Conservation (phyloP, 139 green algal species). For the Picochlorum sp. region DNA sequence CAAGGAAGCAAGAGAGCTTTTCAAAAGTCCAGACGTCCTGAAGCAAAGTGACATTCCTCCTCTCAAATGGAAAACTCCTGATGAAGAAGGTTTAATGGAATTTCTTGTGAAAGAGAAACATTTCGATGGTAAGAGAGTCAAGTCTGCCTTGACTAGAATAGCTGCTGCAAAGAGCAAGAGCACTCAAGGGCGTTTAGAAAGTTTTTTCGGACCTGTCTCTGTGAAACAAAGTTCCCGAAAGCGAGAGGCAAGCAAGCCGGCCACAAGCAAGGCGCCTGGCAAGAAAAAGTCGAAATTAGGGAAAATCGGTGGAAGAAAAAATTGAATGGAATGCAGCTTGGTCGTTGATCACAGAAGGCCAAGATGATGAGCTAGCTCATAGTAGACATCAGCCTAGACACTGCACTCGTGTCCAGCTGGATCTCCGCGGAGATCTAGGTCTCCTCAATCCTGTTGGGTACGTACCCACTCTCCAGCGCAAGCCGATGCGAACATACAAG, state of each 20-base stretch:
- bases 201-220: slow-evolving; percentile 52
- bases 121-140: slow-evolving; percentile 87
- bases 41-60: slow-evolving; percentile 37
- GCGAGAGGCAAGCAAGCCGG: slow-evolving; percentile 27
- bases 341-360: too few species aligned
- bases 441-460: too few species aligned
- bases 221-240: slow-evolving; percentile 31
- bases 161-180: slow-evolving; percentile 50
- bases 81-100: slow-evolving; percentile 81
- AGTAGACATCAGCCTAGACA: too few species aligned
- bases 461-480: too few species aligned
- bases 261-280: slow-evolving; percentile 18
- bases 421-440: too few species aligned
- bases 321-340: too few species aligned
- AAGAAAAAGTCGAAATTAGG: slow-evolving; percentile 34
- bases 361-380: too few species aligned
- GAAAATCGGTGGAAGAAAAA: slow-evolving; percentile 18
- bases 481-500: too few species aligned
- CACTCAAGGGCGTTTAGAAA: slow-evolving; percentile 47
- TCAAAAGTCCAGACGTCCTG: slow-evolving; percentile 57
- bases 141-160: slow-evolving; percentile 50
- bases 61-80: slow-evolving; percentile 78
- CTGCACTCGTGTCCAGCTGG: too few species aligned
- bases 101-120: slow-evolving; percentile 91
- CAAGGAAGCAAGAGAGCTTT: slow-evolving; percentile 69